A percentile compares a stretch with the other conserved stretches of the same genome.
These are phyloP conservation scores for Nitzschia sp. DNA, from an alignment of 108 stramenopile genomes.

Conservation along the genomic window DNA sequence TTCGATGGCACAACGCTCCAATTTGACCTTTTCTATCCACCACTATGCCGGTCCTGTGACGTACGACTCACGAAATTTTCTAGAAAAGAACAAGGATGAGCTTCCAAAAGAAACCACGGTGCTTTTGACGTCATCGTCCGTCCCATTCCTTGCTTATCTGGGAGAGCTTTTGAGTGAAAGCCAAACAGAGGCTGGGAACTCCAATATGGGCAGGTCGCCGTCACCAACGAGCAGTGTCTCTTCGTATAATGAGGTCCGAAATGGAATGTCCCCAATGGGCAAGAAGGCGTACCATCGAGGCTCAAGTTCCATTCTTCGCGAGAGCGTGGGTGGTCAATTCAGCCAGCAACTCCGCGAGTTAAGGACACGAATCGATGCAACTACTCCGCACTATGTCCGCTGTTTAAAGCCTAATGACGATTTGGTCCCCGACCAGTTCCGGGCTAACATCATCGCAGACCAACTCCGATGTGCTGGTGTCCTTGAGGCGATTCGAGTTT, in stretches of 20 bases:
- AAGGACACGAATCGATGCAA: constrained; percentile 84
- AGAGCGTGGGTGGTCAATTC: constrained; percentile 85
- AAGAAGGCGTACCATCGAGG: constrained; percentile 27
- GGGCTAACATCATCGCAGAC: constrained; percentile 78
- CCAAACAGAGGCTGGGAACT: background rate
- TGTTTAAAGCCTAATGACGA: constrained; percentile 99
- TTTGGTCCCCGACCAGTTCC: constrained; percentile 68
- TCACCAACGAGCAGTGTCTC: constrained; percentile 26
- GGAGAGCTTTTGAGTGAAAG: constrained; percentile 30
- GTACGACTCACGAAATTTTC: constrained; percentile 71
- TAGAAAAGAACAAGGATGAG: constrained; percentile 93
- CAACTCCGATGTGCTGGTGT: constrained; percentile 98
- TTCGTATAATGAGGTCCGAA: background rate
- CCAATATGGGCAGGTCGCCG: background rate
- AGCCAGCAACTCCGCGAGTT: constrained; percentile 85
- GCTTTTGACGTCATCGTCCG: constrained; percentile 57
- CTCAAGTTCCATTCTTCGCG: constrained; percentile 43
- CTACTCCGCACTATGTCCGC: constrained; percentile 97
- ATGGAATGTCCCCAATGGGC: constrained; percentile 5
- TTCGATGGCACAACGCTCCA: constrained; percentile 54
- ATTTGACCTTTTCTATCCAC: constrained; percentile 70
- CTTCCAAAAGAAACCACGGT: constrained; percentile 85
- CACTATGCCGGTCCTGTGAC: constrained; percentile 90
- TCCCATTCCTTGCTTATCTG: constrained; percentile 42
- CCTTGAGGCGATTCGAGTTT: constrained; percentile 97